phyloP scores from a whole-genome alignment of 2,329 filamentous ascomycete species.

The Thielaviopsis euricoi region DNA sequence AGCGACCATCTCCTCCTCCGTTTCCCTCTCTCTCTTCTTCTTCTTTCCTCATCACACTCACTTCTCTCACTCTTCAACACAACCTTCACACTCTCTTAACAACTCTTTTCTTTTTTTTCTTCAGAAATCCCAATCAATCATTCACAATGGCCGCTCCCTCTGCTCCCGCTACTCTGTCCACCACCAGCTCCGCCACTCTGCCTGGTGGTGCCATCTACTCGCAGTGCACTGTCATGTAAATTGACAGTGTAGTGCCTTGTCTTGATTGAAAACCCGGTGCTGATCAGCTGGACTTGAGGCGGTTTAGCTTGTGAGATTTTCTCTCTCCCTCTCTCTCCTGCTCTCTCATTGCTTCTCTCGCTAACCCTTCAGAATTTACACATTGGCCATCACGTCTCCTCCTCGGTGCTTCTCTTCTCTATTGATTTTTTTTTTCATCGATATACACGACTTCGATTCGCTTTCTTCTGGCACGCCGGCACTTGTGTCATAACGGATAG shows the following conservation, averaged over 20 bases:
- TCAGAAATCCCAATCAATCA: not conserved
- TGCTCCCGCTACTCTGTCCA: slow-evolving; percentile 1
- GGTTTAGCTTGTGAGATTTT: not conserved
- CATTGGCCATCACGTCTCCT: not conserved
- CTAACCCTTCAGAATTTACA: not conserved
- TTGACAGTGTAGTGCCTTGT: not conserved
- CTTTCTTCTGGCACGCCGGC: not conserved
- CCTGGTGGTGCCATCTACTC: not conserved
- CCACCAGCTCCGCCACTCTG: not conserved
- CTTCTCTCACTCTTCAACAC: not conserved
- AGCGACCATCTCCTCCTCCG: not conserved
- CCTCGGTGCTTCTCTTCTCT: not conserved
- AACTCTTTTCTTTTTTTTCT: not conserved
- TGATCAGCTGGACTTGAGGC: not conserved
- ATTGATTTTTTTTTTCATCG: not conserved
- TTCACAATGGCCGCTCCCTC: slow-evolving; percentile 10
- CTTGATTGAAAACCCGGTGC: not conserved
- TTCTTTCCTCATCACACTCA: slow-evolving; percentile 4
- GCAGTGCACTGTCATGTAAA: slow-evolving; percentile 7
- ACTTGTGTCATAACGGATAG: not conserved
- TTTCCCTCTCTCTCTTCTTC: not conserved
- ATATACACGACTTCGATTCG: not conserved
- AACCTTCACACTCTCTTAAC: not conserved
- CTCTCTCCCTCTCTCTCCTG: not conserved
- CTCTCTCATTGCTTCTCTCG: too few relatives aligned